Percentiles rank a stretch among this genome's conserved stretches.
phyloP scores from a whole-genome alignment of 2,329 filamentous ascomycete genomes.

The Chrysoporthe austroafricana region DNA sequence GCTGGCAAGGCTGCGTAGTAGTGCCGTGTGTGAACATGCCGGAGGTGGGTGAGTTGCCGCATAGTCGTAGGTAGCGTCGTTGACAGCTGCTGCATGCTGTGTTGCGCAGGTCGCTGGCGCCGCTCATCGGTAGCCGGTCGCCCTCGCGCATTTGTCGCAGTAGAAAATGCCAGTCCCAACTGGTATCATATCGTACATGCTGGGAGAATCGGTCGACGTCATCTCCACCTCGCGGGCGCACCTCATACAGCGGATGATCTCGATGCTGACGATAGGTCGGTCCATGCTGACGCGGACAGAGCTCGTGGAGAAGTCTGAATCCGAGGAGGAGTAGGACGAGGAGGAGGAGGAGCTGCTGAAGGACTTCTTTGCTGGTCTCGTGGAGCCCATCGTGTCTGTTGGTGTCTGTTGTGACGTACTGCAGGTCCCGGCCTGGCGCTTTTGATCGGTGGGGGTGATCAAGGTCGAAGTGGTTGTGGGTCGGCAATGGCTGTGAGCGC shows the following conservation, averaged over 20 bases:
- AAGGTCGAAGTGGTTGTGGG: background rate
- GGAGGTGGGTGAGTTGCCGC: background rate
- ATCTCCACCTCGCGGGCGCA: constrained; percentile 64
- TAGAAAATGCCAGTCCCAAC: constrained; percentile 70
- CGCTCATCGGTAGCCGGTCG: constrained; percentile 65
- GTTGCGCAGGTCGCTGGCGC: background rate
- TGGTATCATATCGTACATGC: constrained; percentile 64
- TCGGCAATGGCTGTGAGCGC: background rate
- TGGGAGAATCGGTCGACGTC: constrained; percentile 62
- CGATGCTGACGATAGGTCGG: constrained; percentile 56
- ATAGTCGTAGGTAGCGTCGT: background rate
- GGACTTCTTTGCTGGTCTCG: constrained; percentile 42
- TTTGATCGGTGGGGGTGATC: background rate
- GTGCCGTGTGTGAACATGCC: background rate
- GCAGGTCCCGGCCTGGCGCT: constrained; percentile 15
- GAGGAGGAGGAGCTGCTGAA: constrained; percentile 46
- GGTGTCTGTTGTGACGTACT: background rate
- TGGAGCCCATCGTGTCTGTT: constrained; percentile 36
- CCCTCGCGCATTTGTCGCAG: constrained; percentile 65
- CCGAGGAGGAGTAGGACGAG: constrained; percentile 42
- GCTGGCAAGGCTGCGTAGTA: background rate
- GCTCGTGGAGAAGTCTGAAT: constrained; percentile 48
- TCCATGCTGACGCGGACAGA: constrained; percentile 54
- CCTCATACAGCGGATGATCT: constrained; percentile 65
- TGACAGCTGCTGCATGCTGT: background rate